These are phyloP conservation scores for Trichosporon faecale DNA, from an alignment of 1,284 basidiomycete species.

Conservation along the genomic window DNA sequence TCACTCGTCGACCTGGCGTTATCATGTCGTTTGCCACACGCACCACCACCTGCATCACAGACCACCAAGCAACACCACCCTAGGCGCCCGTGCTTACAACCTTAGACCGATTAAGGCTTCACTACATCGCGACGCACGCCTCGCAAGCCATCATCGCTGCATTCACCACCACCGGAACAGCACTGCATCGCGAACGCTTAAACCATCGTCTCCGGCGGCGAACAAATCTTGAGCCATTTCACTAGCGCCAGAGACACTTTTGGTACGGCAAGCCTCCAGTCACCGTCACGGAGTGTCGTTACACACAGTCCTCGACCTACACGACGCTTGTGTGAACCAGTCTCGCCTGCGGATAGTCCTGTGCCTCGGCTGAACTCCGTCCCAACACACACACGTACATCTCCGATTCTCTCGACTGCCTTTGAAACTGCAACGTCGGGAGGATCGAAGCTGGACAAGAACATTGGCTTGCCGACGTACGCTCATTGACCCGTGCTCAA, in stretches of 20 bases:
- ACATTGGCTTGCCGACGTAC: neutral
- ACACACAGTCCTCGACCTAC: neutral
- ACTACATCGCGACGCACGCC: neutral
- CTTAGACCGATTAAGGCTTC: neutral
- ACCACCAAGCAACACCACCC: neutral
- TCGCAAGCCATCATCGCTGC: neutral
- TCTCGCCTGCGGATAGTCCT: neutral
- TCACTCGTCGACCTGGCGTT: neutral
- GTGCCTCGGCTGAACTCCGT: constrained; percentile 1
- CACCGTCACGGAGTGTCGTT: neutral
- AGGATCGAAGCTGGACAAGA: neutral
- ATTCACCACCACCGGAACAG: neutral
- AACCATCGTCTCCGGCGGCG: neutral
- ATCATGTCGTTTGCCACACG: neutral
- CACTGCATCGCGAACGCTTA: neutral
- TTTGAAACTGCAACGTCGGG: neutral
- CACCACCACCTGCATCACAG: neutral
- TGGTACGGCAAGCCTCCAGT: neutral
- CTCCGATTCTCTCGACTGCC: neutral
- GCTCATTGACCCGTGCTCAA: neutral
- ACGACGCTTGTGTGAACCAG: neutral
- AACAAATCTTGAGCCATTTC: neutral
- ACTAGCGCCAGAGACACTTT: neutral
- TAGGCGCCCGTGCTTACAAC: constrained; percentile 2
- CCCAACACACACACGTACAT: neutral